Conservation (phyloP, 768 basidiomycete species). For the Cystofilobasidium ferigula region DNA sequence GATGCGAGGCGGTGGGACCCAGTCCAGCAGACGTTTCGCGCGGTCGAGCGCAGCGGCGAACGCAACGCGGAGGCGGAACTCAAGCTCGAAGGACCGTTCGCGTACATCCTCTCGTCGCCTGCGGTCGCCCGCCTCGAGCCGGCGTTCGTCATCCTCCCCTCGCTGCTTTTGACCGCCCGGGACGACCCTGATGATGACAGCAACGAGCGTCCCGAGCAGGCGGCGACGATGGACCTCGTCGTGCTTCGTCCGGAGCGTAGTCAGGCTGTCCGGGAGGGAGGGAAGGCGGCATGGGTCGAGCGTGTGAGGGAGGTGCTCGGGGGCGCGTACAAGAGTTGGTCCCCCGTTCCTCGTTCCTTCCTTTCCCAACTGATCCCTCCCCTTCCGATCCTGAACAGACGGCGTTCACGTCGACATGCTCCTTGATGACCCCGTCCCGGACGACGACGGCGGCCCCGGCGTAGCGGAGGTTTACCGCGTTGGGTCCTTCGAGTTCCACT, state of each 20-base stretch:
- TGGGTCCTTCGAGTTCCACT: not conserved
- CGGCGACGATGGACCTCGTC: constrained; percentile 57
- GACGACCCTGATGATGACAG: too few relatives aligned
- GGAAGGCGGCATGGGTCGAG: constrained; percentile 46
- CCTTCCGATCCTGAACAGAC: too few relatives aligned
- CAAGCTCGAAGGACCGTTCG: constrained; percentile 60
- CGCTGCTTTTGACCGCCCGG: constrained; percentile 45
- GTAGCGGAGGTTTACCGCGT: not conserved
- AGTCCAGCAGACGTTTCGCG: constrained; percentile 43
- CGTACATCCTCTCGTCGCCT: constrained; percentile 70
- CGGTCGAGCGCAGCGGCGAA: constrained; percentile 33
- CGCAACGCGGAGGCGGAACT: constrained; percentile 31
- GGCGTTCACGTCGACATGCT: constrained; percentile 56
- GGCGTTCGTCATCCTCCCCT: constrained; percentile 63
- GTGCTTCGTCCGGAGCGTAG: constrained; percentile 52
- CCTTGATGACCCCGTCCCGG: not conserved
- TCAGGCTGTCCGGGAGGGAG: constrained; percentile 10
- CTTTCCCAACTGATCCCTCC: not conserved
- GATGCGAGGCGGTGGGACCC: constrained; percentile 56
- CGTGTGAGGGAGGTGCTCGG: constrained; percentile 49
- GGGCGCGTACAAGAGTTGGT: constrained; percentile 52
- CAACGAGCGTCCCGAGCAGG: constrained; percentile 35
- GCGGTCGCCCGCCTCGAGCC: constrained; percentile 82
- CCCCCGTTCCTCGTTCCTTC: not conserved
- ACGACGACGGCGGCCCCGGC: not conserved